Conservation (phyloP, 257 asterid genomes). For the Salvia hispanica region DNA sequence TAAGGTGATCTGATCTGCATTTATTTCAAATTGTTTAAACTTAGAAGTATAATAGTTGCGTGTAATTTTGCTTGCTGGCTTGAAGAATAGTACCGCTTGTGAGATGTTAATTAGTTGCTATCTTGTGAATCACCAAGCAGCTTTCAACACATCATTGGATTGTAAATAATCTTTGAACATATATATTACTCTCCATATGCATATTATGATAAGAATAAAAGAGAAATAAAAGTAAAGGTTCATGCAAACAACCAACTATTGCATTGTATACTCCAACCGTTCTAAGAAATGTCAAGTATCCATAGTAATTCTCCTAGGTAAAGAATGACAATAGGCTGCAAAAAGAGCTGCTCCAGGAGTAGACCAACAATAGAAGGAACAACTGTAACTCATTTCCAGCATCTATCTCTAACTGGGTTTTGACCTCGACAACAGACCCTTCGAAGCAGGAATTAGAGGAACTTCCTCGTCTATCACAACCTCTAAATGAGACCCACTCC, state of each 20-base stretch:
- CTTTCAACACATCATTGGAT: too few relatives aligned
- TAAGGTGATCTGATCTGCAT: neutral
- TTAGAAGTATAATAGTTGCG: neutral
- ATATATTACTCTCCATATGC: neutral
- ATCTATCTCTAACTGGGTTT: conserved; percentile 48
- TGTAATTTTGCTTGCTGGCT: neutral
- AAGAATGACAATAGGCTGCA: conserved; percentile 35
- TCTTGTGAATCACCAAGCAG: neutral
- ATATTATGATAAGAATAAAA: neutral
- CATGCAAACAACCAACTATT: conserved; percentile 28
- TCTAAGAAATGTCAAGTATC: conserved; percentile 20
- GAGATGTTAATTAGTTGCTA: neutral
- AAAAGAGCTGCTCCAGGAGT: conserved; percentile 37
- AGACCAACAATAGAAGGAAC: conserved; percentile 14
- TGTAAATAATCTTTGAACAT: neutral
- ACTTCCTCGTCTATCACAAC: conserved; percentile 49
- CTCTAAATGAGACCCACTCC: conserved; percentile 43
- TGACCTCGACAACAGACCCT: conserved; percentile 53
- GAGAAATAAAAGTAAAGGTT: neutral
- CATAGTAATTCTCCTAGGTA: conserved; percentile 26
- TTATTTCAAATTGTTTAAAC: neutral
- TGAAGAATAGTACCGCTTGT: neutral
- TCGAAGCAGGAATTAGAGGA: conserved; percentile 46
- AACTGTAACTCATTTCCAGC: conserved; percentile 4
- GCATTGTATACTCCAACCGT: conserved; percentile 35